Evolutionary conservation across 345 rosid genomes (phyloP), one percentile per base, ranked within the genome.

Genomic region (Eucalyptus camaldulensis): DNA sequence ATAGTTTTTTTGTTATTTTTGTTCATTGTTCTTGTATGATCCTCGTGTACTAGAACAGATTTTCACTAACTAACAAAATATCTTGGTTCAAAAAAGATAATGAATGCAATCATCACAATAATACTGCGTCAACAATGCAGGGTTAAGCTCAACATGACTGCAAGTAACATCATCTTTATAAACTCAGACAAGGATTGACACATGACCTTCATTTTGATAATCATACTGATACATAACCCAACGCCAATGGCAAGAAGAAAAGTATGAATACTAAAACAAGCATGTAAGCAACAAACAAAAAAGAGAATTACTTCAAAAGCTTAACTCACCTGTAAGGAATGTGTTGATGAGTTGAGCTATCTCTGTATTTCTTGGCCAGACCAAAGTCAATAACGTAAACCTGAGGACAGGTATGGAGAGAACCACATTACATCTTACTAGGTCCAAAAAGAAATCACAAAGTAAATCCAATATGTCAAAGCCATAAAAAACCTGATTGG

Each of bases 321-420:
- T 60, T 60, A 54, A 86, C 67, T 91, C 88, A 97, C 99, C 99
- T 94, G 93, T 97, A 97, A 81, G 99, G 95, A 93, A 97, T 97
- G 91, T 97, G 99, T 88, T 95, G 97, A 91, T 95, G 99, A 10
- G 97, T 97, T 53, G 95, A 91, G 86, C 93, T 93, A 94, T 97
- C 99, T 89, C 98, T 92, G 88, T 96, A 97, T 90, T 96, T 97
- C 95, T 97, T 97, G 88, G 99, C 99, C 93, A 97, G 94, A 88
- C 99, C 99, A 91, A 97, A 97, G 93, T 97, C 99, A 86, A 97
- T 97, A 50, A 94, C 67, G 89, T 96, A 96, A 88, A 96, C 99
- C 99, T 97, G 91, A 53, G 88, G 3, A 87, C 76, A 90, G 89
- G 50, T 22, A 58, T 86, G 13, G 72, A 87, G 31, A 90, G n/a